Evolutionary conservation across 805 yeast species (phyloP).

Genomic region (Suhomyces sp.): DNA sequence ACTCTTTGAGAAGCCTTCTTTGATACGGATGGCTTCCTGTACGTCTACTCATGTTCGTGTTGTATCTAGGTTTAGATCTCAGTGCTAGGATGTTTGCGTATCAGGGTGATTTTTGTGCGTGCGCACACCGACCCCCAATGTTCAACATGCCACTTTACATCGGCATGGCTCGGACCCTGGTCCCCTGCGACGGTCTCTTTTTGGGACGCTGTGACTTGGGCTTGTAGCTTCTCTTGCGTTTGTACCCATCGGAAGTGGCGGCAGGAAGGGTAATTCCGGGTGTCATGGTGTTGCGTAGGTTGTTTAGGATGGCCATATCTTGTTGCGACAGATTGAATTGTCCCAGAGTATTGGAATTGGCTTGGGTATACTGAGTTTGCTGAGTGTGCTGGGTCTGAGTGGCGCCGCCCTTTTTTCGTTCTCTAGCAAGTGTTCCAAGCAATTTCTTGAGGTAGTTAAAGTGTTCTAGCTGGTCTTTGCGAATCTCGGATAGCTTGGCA

Average conservation of each 20-base stretch:
- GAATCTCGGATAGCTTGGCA: conserved; percentile 35
- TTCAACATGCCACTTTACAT: neutral
- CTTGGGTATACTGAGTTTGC: neutral
- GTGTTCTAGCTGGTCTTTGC: conserved; percentile 25
- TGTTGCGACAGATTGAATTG: conserved; percentile 6
- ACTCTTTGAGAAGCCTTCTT: conserved; percentile 29
- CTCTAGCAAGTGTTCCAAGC: conserved; percentile 30
- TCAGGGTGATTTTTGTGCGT: neutral
- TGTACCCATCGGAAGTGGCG: neutral
- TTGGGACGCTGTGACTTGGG: conserved; percentile 3
- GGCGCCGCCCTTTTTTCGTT: conserved; percentile 21
- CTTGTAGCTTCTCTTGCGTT: neutral
- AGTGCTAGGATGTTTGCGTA: neutral
- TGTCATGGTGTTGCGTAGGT: conserved; percentile 5
- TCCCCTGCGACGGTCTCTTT: neutral
- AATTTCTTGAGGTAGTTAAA: conserved; percentile 40
- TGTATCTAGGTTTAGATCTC: neutral
- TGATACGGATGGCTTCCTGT: conserved; percentile 23
- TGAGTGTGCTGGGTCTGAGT: neutral
- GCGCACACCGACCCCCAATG: neutral
- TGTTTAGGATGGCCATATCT: conserved; percentile 8
- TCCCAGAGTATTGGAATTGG: neutral
- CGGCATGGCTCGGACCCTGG: conserved; percentile 4
- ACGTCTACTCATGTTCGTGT: neutral
- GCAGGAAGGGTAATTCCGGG: neutral